Evolutionary conservation across 768 basidiomycete species (phyloP), one percentile per base, ranked within the genome.

Genomic region (Cubamyces lactineus): DNA sequence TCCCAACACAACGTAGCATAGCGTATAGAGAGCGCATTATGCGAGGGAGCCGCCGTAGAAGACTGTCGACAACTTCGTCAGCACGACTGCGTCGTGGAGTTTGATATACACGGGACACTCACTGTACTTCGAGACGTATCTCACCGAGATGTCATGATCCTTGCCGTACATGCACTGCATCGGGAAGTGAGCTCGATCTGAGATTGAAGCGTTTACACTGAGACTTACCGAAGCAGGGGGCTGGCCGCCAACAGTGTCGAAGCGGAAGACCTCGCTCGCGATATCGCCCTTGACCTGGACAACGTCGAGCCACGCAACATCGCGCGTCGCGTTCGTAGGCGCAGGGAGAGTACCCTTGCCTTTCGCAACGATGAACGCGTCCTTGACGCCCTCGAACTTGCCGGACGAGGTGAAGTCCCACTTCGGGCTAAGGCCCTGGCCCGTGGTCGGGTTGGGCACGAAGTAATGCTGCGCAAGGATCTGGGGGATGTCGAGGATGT

Each of bases 221-320:
- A 41, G 1, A 65, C 70, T 59, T 50, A 74, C 73, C 3, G 65
- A 67, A 13, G 69, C n/a, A 13, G 74, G 75, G 1, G 74, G 74
- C 62, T 75, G 75, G 41, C 74, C 75, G 46, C 74, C 74, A 13
- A 70, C 61, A 6, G 74, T 72, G 47, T 71, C 66, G 49, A 69
- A 67, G 17, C 74, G 63, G 65, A 70, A 70, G 19, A 76, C 68
- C 48, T 66, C 66, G 54, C 66, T 61, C 40, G 73, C 72, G 23
- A 73, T 61, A 16, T 59, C 55, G 24, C 73, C 73, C 56, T 68
- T 45, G 34, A 73, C 65, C 53, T 69, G 66, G 12, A 61, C 67
- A 19, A 76, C 67, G 38, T 73, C 64, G 41, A 75, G 69, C 78
- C 78, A 80, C 23, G 74, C 70, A n/a, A 80, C 71, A 55, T 78